phyloP scores from a whole-genome alignment of 208 protist genomes.

The Leishmania mexicana region DNA sequence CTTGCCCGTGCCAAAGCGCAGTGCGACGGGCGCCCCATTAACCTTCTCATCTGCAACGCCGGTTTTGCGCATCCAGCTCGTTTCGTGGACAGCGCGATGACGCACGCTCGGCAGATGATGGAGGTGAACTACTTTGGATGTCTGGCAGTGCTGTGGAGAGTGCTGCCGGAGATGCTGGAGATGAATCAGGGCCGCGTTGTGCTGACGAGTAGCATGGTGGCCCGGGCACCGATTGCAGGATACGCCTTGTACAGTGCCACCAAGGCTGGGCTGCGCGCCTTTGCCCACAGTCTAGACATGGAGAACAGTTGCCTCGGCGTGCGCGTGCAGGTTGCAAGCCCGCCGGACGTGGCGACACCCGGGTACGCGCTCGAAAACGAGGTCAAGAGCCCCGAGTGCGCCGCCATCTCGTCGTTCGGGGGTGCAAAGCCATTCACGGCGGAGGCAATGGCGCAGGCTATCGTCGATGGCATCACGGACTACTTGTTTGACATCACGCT shows the following conservation, averaged over 20 bases:
- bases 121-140: conserved; percentile 91
- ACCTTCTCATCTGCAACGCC: conserved; percentile 86
- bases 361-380: conserved; percentile 82
- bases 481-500: conserved; percentile 84
- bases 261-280: conserved; percentile 87
- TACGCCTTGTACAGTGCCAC: conserved; percentile 86
- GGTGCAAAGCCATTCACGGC: conserved; percentile 62
- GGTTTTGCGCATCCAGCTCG: conserved; percentile 82
- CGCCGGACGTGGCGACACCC: conserved; percentile 86
- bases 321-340: conserved; percentile 82
- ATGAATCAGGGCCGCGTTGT: conserved; percentile 68
- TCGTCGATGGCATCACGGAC: conserved; percentile 60
- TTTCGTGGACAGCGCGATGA: conserved; percentile 70
- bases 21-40: conserved; percentile 45
- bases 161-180: conserved; percentile 79
- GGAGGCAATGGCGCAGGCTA: conserved; percentile 47
- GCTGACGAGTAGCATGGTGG: conserved; percentile 78
- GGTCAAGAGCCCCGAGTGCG: conserved; percentile 85
- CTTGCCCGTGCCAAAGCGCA: conserved; percentile 22
- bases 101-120: conserved; percentile 76
- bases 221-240: conserved; percentile 78
- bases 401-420: conserved; percentile 73
- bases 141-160: conserved; percentile 62
- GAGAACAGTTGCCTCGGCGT: conserved; percentile 83
- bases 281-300: conserved; percentile 88